phyloP scores from a whole-genome alignment of 1,139 yeast genomes.

The Tardiomyces depauwii region DNA sequence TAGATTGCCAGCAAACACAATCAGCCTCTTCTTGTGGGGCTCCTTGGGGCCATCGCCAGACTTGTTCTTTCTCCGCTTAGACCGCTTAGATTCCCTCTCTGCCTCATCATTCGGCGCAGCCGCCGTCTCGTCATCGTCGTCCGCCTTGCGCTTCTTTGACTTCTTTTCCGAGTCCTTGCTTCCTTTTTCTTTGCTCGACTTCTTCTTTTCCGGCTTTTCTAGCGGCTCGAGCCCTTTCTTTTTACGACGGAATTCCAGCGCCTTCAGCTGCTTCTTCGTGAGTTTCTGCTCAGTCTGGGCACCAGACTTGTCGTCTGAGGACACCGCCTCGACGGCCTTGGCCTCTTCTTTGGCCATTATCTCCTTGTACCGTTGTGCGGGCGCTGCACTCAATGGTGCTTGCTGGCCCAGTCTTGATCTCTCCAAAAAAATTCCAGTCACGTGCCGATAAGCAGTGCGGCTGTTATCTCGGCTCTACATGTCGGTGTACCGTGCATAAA shows the following conservation, averaged over 20 bases:
- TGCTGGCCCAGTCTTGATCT: too few species aligned
- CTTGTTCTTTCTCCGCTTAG: slow-evolving; percentile 1
- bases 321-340: too few species aligned
- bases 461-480: too few species aligned
- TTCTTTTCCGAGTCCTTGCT: slow-evolving; percentile 4
- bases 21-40: slow-evolving; percentile 47
- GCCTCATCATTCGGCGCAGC: slow-evolving; percentile 17
- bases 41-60: not conserved
- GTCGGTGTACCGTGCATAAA: too few species aligned
- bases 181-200: slow-evolving; percentile 6
- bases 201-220: slow-evolving; percentile 5
- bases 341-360: too few species aligned
- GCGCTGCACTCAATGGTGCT: too few species aligned
- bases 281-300: slow-evolving; percentile 1
- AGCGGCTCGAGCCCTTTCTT: slow-evolving; percentile 8
- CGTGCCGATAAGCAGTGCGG: too few species aligned
- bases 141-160: slow-evolving; percentile 2
- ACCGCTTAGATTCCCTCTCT: slow-evolving; percentile 37
- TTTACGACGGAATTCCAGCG: slow-evolving; percentile 1
- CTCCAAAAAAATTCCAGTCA: too few species aligned
- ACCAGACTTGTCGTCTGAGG: too few species aligned
- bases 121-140: slow-evolving; percentile 3
- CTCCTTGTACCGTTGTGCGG: too few species aligned
- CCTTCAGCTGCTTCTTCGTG: slow-evolving; percentile 4
- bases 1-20: slow-evolving; percentile 85